phyloP scores from a whole-genome alignment of 352 stramenopile genomes.

The Pythium brachiatum region DNA sequence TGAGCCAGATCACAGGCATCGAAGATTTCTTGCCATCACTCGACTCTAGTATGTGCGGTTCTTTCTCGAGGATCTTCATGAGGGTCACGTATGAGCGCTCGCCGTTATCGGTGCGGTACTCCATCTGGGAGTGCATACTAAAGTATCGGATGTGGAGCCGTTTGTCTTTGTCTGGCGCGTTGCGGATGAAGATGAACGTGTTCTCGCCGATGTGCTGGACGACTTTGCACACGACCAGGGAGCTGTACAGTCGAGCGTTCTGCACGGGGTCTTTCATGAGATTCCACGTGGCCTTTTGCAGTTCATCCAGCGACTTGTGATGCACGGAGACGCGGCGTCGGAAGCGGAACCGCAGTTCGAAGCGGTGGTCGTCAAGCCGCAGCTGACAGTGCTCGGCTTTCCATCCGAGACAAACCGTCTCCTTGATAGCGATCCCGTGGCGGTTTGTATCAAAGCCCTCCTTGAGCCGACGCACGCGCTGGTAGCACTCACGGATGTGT shows the following conservation, averaged over 20 bases:
- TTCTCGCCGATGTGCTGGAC: constrained; percentile 20
- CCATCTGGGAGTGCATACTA: constrained; percentile 25
- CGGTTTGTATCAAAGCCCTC: constrained; percentile 5
- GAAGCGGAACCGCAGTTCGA: constrained; percentile 25
- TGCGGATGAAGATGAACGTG: constrained; percentile 27
- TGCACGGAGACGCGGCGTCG: constrained; percentile 8
- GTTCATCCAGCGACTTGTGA: constrained; percentile 13
- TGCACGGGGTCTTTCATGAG: constrained; percentile 17
- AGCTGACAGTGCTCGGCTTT: constrained; percentile 14
- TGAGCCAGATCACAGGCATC: constrained; percentile 25
- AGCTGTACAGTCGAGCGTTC: constrained; percentile 26
- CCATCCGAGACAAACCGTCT: constrained; percentile 26
- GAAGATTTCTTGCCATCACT: not conserved
- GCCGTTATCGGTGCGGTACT: constrained; percentile 16
- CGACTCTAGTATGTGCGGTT: constrained; percentile 17
- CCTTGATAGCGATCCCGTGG: not conserved
- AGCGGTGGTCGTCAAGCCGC: not conserved
- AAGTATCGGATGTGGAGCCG: constrained; percentile 26
- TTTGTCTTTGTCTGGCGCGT: constrained; percentile 23
- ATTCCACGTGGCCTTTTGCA: constrained; percentile 18
- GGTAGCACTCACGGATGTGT: constrained; percentile 19
- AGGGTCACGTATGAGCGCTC: constrained; percentile 23
- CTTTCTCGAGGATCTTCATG: constrained; percentile 29
- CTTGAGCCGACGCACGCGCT: constrained; percentile 14
- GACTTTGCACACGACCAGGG: constrained; percentile 25